Evolutionary conservation across 129 eudicot species (phyloP), one percentile per base, ranked within the genome.

Genomic region (Tagetes patula): DNA sequence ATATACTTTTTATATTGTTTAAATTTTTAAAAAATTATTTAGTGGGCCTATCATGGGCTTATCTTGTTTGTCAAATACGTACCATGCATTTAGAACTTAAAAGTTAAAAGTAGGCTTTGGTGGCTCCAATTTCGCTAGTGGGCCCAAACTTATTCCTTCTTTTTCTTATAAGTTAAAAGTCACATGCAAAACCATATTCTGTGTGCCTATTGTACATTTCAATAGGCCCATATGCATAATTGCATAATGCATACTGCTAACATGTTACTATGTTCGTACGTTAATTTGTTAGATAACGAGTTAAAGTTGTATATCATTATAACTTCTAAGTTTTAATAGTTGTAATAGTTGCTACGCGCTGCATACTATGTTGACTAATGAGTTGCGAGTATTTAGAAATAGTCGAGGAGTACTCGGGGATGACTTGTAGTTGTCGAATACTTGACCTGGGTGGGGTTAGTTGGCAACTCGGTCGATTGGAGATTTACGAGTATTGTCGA

Each of bases 81-180:
- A 27, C 37, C 36, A 27, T 54, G 6, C 11, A 5, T 43, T 43
- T 43, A 20, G 27, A 20, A 20, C 27, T 20, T 20, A 20, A 47
- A 6, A 40, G 4, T 4, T 47, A 20, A 30, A 54, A 54, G 10
- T 54, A 27, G 36, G 30, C 37, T 55, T 55, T 55, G 37, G 62
- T 14, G 55, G 55, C 55, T 48, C 55, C 55, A 52, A 52, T 52
- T 52, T 13, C 31, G 32, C 33, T 6, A 54, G 61, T 54, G 34
- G 62, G 30, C 62, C 62, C 36, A 55, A 55, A 55, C 2, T 55
- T 2, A 30, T 55, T 55, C 4, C 12, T 30, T 55, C 37, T 55
- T 55, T 54, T 55, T 55, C 62, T 55, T 55, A 55, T 1, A 55
- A 55, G 62, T 55, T 55, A 55, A 55, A 55, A 55, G 36, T 55